phyloP scores from a whole-genome alignment of 1,139 yeast species.

The Arxiozyma slooffiae region DNA sequence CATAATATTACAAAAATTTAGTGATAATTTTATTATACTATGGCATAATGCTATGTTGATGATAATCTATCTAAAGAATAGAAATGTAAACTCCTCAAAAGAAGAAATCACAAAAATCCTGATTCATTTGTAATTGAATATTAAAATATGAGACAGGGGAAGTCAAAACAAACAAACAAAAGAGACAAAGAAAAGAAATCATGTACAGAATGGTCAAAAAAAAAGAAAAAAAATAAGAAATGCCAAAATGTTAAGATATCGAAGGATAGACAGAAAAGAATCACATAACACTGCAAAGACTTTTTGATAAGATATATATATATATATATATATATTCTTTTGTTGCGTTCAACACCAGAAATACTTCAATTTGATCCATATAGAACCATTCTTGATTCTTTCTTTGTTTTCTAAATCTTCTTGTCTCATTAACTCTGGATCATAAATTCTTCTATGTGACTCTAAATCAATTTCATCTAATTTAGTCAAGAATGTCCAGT shows the following conservation, averaged over 20 bases:
- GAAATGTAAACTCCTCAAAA: background rate
- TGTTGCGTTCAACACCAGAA: slow-evolving; percentile 41
- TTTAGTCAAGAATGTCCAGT: slow-evolving; percentile 35
- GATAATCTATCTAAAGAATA: background rate
- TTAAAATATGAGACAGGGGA: background rate
- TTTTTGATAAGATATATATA: no score
- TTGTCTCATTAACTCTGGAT: slow-evolving; percentile 40
- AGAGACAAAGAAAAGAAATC: background rate
- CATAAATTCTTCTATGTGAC: slow-evolving; percentile 45
- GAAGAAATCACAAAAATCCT: background rate
- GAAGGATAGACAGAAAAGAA: background rate
- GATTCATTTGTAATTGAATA: background rate
- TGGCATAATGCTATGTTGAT: background rate
- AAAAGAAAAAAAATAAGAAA: no score
- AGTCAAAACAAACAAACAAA: background rate
- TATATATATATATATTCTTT: no score
- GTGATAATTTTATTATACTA: background rate
- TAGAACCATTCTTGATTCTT: slow-evolving; percentile 29
- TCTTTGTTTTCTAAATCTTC: slow-evolving; percentile 43
- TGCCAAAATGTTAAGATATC: slow-evolving; percentile 29
- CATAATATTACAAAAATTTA: background rate
- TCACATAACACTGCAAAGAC: no score
- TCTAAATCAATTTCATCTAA: slow-evolving; percentile 42
- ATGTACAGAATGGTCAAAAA: no score
- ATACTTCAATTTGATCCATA: slow-evolving; percentile 31